Conservation (phyloP, 257 asterid species). For the Nicotiana obtusifolia region DNA sequence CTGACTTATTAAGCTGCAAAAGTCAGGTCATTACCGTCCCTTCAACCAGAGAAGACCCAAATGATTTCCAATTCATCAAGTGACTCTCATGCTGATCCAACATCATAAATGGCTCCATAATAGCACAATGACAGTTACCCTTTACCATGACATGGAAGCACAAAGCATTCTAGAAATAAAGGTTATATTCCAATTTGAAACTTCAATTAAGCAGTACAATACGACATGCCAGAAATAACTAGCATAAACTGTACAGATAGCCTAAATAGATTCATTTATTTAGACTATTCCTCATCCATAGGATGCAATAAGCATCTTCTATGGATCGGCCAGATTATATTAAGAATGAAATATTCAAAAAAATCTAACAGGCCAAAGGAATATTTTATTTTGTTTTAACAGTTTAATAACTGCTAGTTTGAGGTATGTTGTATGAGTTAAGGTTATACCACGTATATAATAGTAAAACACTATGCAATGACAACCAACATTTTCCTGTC, state of each 20-base stretch:
- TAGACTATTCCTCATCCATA: background rate
- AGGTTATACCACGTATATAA: background rate
- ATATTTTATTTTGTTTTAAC: background rate
- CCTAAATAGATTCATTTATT: background rate
- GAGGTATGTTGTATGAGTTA: background rate
- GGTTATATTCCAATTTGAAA: background rate
- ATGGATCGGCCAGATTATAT: background rate
- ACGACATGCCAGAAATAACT: background rate
- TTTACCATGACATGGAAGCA: background rate
- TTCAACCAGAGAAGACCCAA: background rate
- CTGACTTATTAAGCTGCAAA: background rate
- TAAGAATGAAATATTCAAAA: background rate
- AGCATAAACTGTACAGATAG: background rate
- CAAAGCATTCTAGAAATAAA: background rate
- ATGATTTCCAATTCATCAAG: background rate
- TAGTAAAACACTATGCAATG: background rate
- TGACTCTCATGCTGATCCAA: background rate
- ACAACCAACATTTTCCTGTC: background rate
- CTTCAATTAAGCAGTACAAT: background rate
- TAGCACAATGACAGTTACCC: background rate
- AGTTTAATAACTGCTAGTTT: slow-evolving; percentile 1
- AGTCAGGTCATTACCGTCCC: background rate
- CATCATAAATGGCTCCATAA: background rate
- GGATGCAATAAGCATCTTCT: background rate
- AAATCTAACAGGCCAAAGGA: background rate